phyloP scores from a whole-genome alignment of 2,329 filamentous ascomycete genomes.

The Dactylellina sp. region DNA sequence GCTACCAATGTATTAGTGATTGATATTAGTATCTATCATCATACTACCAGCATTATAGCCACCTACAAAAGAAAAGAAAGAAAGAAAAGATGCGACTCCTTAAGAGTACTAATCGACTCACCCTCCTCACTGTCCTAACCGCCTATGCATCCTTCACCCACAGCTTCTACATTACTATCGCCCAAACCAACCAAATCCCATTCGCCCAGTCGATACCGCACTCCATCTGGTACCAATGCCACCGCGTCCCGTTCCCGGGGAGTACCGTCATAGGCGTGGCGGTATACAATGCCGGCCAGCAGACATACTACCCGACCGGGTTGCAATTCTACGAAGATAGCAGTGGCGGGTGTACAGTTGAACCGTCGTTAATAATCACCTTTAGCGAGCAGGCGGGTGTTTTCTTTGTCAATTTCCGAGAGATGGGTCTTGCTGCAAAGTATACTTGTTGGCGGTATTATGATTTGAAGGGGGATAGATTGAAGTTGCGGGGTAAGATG shows the following conservation, averaged over 20 bases:
- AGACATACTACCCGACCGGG: conserved; percentile 12
- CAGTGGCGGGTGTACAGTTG: background rate
- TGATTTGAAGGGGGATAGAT: background rate
- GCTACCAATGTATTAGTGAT: too few species aligned
- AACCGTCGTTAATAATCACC: conserved; percentile 17
- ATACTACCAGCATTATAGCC: too few species aligned
- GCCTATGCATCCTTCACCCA: background rate
- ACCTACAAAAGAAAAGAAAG: too few species aligned
- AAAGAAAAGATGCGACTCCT: background rate
- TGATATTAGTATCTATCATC: too few species aligned
- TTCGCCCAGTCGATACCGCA: background rate
- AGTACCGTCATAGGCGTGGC: conserved; percentile 7
- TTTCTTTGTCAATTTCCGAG: conserved; percentile 22
- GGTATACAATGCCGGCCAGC: conserved; percentile 13
- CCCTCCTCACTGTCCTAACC: background rate
- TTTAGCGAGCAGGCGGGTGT: conserved; percentile 7
- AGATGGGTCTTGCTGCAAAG: background rate
- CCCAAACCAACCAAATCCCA: background rate
- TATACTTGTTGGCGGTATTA: conserved; percentile 30
- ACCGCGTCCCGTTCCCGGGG: background rate
- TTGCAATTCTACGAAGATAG: conserved; percentile 22
- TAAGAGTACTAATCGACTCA: background rate
- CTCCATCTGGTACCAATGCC: conserved; percentile 12
- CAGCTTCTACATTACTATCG: conserved; percentile 23
- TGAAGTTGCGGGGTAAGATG: background rate